phyloP scores from a whole-genome alignment of 371 early-diverging fungal genomes.

The Haplosporangium sp. region DNA sequence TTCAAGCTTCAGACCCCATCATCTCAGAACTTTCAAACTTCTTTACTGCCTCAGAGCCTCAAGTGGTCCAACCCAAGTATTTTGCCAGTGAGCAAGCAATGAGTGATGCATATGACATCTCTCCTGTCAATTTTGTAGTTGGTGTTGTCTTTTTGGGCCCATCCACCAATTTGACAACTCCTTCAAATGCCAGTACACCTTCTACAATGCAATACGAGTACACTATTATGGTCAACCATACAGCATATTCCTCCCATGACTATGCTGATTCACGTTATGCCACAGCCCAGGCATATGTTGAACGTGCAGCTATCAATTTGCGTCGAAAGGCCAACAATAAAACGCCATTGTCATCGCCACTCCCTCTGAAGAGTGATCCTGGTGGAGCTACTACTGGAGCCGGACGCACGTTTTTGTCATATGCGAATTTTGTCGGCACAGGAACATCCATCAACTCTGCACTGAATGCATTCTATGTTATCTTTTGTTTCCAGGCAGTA shows the following conservation, averaged over 20 bases:
- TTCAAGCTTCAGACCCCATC: conserved; percentile 47
- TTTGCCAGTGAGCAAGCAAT: conserved; percentile 45
- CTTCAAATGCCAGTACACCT: background rate
- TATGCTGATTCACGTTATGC: conserved; percentile 41
- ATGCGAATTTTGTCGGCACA: conserved; percentile 45
- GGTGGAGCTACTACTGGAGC: conserved; percentile 19
- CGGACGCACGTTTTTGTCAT: conserved; percentile 51
- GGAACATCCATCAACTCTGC: conserved; percentile 30
- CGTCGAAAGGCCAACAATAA: conserved; percentile 50
- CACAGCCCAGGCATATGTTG: conserved; percentile 58
- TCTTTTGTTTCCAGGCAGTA: conserved; percentile 56
- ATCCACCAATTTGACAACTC: conserved; percentile 32
- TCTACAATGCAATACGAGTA: conserved; percentile 27
- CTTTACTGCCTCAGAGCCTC: conserved; percentile 54
- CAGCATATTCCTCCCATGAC: conserved; percentile 19
- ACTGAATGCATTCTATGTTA: conserved; percentile 53
- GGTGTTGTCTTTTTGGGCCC: conserved; percentile 55
- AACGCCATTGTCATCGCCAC: conserved; percentile 54
- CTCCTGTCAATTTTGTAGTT: conserved; percentile 55
- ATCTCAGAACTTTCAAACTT: conserved; percentile 48
- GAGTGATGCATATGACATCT: conserved; percentile 28
- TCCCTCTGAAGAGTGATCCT: conserved; percentile 38
- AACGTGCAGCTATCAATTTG: conserved; percentile 58
- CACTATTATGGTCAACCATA: conserved; percentile 54
- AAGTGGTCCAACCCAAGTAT: conserved; percentile 33